Base-by-base conservation (phyloP, 1,284 basidiomycete genomes). In the Malassezia nana region DNA sequence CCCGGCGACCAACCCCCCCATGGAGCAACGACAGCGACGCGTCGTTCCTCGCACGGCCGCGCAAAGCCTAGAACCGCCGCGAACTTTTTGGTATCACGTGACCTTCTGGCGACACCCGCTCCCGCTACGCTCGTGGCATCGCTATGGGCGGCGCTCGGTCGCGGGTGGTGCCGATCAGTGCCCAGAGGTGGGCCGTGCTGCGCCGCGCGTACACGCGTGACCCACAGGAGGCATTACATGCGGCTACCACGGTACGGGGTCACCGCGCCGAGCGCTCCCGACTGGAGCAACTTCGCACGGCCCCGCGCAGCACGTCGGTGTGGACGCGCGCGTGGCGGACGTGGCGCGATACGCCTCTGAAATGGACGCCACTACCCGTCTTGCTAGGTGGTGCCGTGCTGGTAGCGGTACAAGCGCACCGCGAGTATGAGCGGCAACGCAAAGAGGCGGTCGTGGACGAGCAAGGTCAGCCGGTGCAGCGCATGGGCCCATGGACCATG, bases 401-500 rank as follows among this genome's bases (percentile, higher is more conserved):
- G 0, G 62, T 74, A 8, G 67, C 65, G 16, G 64, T 70, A 1
- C 86, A 90, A 72, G 89, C 84, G 65, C 79, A 84, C 41, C 84
- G 83, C 66, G 81, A 82, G 66, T 74, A 77, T 29, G 75, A 67
- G 60, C 69, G 53, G 53, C 30, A 60, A 52, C 22, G 59, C 54
- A 9, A 38, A 9, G 65, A 64, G 42, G 74, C 72, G 46, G 65
- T 77, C 16, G 80, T 84, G 49, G 82, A 89, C 9, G 85, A 89
- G 59, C 76, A 78, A 20, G 74, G 72, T 18, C 62, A 74, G 18
- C 75, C 72, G 9, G 64, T 94, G 54, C 82, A 80, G 57, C 79
- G 89, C 15, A 84, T 84, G 65, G 91, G 92, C 0, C 91, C 92
- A 2, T 95, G 92, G 91, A 88, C 94, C 77, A 90, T 89, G 67